Base-by-base conservation (phyloP, 2,329 filamentous ascomycete species). In the Pseudofabraea citricarpa region DNA sequence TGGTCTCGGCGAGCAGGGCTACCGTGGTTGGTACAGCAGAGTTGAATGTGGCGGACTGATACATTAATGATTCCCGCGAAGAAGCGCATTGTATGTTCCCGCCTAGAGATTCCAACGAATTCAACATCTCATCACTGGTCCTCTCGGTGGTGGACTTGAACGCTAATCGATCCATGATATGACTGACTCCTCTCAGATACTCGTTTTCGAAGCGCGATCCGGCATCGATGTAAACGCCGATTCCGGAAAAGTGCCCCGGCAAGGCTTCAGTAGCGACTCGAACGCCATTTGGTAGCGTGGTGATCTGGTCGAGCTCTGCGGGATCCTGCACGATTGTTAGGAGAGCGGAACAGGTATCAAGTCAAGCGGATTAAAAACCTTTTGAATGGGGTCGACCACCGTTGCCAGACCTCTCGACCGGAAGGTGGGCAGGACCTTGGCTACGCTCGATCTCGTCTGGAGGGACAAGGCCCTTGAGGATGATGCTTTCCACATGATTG, bases 1-100 rank as follows among this genome's bases (percentile, higher is more conserved):
- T 94, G 23, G 93, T 97, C 65, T 98, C 93, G 46, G 93, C 91
- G 31, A 98, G 78, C 15, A 98, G 69, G 22, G 76, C 88, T 19
- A 95, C 79, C 10, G 91, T 89, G 7, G 81, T 81, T 6, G 87
- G 83, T 7, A 98, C 90, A 15, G 89, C 85, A 20, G 84, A 85
- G 71, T 98, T 98, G 78, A 98, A 98, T 22, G 90, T 96, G 20
- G 93, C 93, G 1, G 90, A 88, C 67, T 98, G 93, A 72, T 98
- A 98, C 93, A 98, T 98, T 69, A 98, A 79, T 44, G 89, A 89
- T 68, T 98, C 93, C 52, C 93, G 78, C 2, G 90, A 95, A 2
- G 90, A 96, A 9, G 91, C 90, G 68, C 93, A 98, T 68, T 97
- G 90, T 47, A 98, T 91, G 64, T 96, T 96, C 23, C 93, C 93